phyloP scores from a whole-genome alignment of 345 rosid species.

The Lumnitzera racemosa region DNA sequence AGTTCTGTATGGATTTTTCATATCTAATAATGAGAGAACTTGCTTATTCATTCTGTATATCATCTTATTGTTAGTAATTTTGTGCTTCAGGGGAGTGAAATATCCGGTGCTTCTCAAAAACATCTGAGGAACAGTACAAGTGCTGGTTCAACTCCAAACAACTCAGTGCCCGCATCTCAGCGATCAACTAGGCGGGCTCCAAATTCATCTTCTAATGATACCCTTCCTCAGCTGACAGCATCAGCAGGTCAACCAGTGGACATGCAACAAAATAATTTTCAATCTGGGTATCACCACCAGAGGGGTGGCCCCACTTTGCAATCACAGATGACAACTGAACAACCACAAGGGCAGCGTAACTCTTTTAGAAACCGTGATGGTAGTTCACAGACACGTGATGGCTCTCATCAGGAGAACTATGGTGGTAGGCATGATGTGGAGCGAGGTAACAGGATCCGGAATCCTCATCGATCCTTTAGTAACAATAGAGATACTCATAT shows the following conservation, averaged over 20 bases:
- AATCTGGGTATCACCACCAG: slow-evolving; percentile 46
- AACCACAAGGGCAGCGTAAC: slow-evolving; percentile 46
- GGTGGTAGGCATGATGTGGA: slow-evolving; percentile 77
- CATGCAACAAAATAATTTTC: slow-evolving; percentile 25
- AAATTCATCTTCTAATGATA: slow-evolving; percentile 24
- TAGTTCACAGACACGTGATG: slow-evolving; percentile 41
- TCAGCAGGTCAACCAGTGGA: slow-evolving; percentile 27
- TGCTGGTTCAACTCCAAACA: slow-evolving; percentile 28
- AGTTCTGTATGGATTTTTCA: too few species aligned
- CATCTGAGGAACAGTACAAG: slow-evolving; percentile 23
- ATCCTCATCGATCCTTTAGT: slow-evolving; percentile 43
- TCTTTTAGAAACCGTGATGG: slow-evolving; percentile 56
- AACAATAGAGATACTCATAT: slow-evolving; percentile 52
- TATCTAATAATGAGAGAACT: too few species aligned
- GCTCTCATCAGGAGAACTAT: slow-evolving; percentile 60
- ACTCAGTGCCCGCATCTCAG: slow-evolving; percentile 22
- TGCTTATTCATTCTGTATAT: too few species aligned
- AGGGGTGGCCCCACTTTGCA: slow-evolving; percentile 45
- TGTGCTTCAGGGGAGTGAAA: slow-evolving; percentile 29
- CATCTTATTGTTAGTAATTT: too few species aligned
- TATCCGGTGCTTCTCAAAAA: slow-evolving; percentile 15
- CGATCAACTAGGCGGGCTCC: slow-evolving; percentile 34
- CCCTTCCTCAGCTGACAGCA: slow-evolving; percentile 27
- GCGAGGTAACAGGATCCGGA: slow-evolving; percentile 60
- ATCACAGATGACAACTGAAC: slow-evolving; percentile 40